A percentile compares a stretch with the other conserved stretches of the same genome.
phyloP scores from a whole-genome alignment of 768 basidiomycete genomes.

The Collybia sordida region DNA sequence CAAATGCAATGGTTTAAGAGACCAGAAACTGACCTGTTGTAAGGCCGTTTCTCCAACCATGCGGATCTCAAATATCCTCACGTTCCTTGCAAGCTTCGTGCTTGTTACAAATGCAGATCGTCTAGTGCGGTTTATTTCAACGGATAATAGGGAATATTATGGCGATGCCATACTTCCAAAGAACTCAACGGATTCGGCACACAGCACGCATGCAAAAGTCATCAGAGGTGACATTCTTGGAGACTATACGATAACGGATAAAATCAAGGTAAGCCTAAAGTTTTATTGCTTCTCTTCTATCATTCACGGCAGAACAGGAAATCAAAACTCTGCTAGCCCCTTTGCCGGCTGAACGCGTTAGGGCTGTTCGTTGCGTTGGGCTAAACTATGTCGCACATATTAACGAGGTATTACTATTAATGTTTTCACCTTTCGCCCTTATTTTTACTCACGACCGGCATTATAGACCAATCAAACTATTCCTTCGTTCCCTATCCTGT shows the following conservation, averaged over 20 bases:
- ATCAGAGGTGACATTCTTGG: slow-evolving; percentile 36
- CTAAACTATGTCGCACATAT: slow-evolving; percentile 36
- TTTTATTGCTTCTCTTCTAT: too few relatives aligned
- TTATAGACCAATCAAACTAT: slow-evolving; percentile 30
- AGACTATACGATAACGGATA: slow-evolving; percentile 31
- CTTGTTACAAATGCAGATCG: slow-evolving; percentile 28
- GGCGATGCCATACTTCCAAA: slow-evolving; percentile 37
- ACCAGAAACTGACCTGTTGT: too few relatives aligned
- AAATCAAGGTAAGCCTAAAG: slow-evolving; percentile 26
- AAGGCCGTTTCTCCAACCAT: slow-evolving; percentile 3
- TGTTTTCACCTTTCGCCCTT: background rate
- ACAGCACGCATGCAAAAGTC: slow-evolving; percentile 29
- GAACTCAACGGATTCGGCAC: slow-evolving; percentile 28
- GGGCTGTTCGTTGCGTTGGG: slow-evolving; percentile 36
- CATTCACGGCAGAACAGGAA: too few relatives aligned
- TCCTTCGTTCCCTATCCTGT: slow-evolving; percentile 35
- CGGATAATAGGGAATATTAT: slow-evolving; percentile 33
- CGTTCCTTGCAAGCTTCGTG: slow-evolving; percentile 13
- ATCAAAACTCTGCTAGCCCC: slow-evolving; percentile 34
- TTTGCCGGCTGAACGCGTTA: slow-evolving; percentile 27
- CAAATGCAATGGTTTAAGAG: too few relatives aligned
- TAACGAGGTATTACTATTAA: slow-evolving; percentile 21
- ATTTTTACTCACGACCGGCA: background rate
- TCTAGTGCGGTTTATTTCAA: slow-evolving; percentile 38
- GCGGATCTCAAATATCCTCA: slow-evolving; percentile 9